Conservation (phyloP, 768 basidiomycete species). For the Exsudoporus frostii region DNA sequence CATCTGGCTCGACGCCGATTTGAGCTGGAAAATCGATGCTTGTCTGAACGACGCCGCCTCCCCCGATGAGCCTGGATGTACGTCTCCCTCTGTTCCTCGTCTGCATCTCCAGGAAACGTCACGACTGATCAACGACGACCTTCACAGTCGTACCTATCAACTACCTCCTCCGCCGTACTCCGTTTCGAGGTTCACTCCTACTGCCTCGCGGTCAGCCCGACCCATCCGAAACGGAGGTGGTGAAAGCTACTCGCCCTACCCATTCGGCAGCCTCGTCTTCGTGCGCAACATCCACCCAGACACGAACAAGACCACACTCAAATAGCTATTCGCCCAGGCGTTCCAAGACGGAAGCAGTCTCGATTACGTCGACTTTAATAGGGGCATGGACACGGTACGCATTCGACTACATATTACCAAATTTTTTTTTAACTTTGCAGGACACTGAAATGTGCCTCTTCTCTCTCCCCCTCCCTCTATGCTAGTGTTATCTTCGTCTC, state of each 20-base stretch:
- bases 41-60: constrained; percentile 13
- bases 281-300: constrained; percentile 66
- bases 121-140: neutral
- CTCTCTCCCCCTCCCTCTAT: neutral
- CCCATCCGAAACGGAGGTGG: constrained; percentile 44
- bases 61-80: constrained; percentile 45
- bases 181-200: constrained; percentile 22
- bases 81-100: constrained; percentile 20
- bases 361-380: constrained; percentile 79
- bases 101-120: neutral
- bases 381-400: constrained; percentile 70
- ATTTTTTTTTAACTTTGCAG: too few relatives aligned
- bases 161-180: constrained; percentile 45
- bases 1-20: constrained; percentile 63
- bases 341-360: constrained; percentile 35
- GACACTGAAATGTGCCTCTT: neutral
- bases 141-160: constrained; percentile 60
- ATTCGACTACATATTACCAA: neutral
- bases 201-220: constrained; percentile 1
- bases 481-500: constrained; percentile 74
- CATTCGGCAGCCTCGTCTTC: constrained; percentile 65
- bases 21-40: too few relatives aligned
- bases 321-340: constrained; percentile 49
- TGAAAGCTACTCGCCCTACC: constrained; percentile 58
- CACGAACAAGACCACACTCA: constrained; percentile 81